These are phyloP conservation scores for Heliamphora exappendiculata DNA, from an alignment of 148 eudicot genomes.

Conservation along the genomic window DNA sequence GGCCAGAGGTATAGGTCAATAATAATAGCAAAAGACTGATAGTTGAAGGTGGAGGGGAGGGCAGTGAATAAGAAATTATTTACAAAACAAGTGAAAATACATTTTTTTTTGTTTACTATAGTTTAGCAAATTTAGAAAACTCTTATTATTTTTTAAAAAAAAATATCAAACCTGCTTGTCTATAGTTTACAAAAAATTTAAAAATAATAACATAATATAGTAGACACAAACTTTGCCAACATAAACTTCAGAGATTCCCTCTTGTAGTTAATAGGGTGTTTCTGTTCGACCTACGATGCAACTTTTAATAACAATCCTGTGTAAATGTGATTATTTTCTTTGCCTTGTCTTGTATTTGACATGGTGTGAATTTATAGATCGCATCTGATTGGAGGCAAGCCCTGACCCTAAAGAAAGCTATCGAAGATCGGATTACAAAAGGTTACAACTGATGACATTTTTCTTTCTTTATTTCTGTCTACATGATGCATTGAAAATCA, in stretches of 20 bases:
- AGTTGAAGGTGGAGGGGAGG: too few relatives aligned
- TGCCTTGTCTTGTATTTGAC: background rate
- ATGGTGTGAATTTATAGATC: slow-evolving; percentile 19
- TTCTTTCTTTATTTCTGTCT: background rate
- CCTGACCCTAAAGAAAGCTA: slow-evolving; percentile 21
- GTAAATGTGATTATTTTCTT: background rate
- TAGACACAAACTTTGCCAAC: too few relatives aligned
- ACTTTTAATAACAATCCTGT: background rate
- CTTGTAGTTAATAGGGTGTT: background rate
- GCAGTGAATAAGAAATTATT: too few relatives aligned
- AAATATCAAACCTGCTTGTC: too few relatives aligned
- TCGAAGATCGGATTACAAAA: slow-evolving; percentile 33
- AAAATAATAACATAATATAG: too few relatives aligned
- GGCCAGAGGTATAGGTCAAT: too few relatives aligned
- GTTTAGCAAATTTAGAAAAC: too few relatives aligned
- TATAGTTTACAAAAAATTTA: too few relatives aligned
- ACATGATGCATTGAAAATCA: background rate
- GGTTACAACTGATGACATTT: slow-evolving; percentile 11
- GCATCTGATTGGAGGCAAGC: slow-evolving; percentile 47
- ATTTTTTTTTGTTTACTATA: too few relatives aligned
- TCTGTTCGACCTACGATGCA: background rate
- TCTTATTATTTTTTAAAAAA: too few relatives aligned
- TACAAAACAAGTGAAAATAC: too few relatives aligned
- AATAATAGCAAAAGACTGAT: too few relatives aligned
- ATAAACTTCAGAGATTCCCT: background rate